These are phyloP conservation scores for Scutellaria galericulata DNA, from an alignment of 257 asterid genomes.

Conservation along the genomic window DNA sequence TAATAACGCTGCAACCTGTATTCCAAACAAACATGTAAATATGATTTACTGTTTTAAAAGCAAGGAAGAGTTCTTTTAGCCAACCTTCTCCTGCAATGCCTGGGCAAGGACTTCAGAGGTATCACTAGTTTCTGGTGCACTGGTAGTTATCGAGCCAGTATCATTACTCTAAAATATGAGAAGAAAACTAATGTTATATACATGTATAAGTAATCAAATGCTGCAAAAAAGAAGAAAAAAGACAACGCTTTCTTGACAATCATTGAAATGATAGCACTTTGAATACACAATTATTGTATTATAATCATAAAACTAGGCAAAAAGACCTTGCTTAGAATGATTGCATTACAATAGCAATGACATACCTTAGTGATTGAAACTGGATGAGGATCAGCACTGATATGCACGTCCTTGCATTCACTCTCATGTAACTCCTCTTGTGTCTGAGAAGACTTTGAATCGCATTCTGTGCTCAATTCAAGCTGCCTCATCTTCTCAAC, in stretches of 20 bases:
- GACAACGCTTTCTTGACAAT: slow-evolving; percentile 11
- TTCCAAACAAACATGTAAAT: slow-evolving; percentile 30
- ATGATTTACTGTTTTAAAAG: slow-evolving; percentile 22
- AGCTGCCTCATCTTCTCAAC: slow-evolving; percentile 71
- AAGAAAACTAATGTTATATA: slow-evolving; percentile 19
- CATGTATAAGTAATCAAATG: slow-evolving; percentile 4
- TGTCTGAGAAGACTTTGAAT: slow-evolving; percentile 40
- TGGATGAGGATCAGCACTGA: slow-evolving; percentile 53
- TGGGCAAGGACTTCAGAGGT: slow-evolving; percentile 69
- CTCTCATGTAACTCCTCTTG: slow-evolving; percentile 52
- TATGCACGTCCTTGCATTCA: slow-evolving; percentile 81
- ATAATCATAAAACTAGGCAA: not conserved
- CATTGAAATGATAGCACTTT: slow-evolving; percentile 12
- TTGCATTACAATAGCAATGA: slow-evolving; percentile 28
- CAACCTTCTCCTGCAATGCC: slow-evolving; percentile 96
- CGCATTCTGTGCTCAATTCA: slow-evolving; percentile 47
- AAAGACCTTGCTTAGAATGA: not conserved
- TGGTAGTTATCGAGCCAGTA: slow-evolving; percentile 42
- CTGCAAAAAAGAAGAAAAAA: not conserved
- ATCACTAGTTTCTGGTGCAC: slow-evolving; percentile 49
- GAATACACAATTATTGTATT: not conserved
- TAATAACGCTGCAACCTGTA: slow-evolving; percentile 78
- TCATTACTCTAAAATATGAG: slow-evolving; percentile 51
- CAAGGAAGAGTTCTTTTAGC: slow-evolving; percentile 28
- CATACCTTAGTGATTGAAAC: slow-evolving; percentile 57